These are phyloP conservation scores for Lathyrus aphaca DNA, from an alignment of 306 rosid species.

Conservation along the genomic window DNA sequence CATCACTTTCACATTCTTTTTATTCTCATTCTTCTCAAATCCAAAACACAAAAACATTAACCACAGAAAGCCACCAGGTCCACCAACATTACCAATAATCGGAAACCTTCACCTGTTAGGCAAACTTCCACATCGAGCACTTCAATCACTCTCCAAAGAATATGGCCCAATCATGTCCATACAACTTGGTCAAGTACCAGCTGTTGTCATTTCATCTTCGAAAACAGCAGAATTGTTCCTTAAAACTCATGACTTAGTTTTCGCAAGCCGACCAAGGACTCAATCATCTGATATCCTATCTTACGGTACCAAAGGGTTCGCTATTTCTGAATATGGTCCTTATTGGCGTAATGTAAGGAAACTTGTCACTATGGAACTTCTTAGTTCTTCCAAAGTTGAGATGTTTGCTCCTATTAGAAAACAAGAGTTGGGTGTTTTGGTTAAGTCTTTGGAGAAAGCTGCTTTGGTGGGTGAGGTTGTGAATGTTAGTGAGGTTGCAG, in stretches of 20 bases:
- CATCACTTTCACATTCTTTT: not conserved
- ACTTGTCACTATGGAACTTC: conserved; percentile 32
- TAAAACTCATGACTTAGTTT: not conserved
- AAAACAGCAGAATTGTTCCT: not conserved
- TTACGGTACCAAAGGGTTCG: conserved; percentile 30
- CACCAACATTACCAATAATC: not conserved
- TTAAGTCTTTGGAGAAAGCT: not conserved
- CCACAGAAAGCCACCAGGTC: not conserved
- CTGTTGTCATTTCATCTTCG: not conserved
- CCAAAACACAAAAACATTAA: not conserved
- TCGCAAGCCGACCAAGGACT: not conserved
- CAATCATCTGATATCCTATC: not conserved
- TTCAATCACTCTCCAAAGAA: not conserved
- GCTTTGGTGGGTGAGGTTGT: not conserved
- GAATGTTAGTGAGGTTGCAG: not conserved
- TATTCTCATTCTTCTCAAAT: not conserved
- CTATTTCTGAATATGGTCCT: conserved; percentile 6
- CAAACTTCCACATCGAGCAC: not conserved
- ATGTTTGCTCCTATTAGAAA: conserved; percentile 27
- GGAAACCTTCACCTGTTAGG: not conserved
- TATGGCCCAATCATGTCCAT: conserved; percentile 2
- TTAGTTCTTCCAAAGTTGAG: conserved; percentile 24
- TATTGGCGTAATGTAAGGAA: conserved; percentile 36
- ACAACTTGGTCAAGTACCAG: not conserved
- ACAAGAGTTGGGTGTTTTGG: conserved; percentile 1